Evolutionary conservation across 768 basidiomycete species (phyloP).

Genomic region (Boletus reticulatus): DNA sequence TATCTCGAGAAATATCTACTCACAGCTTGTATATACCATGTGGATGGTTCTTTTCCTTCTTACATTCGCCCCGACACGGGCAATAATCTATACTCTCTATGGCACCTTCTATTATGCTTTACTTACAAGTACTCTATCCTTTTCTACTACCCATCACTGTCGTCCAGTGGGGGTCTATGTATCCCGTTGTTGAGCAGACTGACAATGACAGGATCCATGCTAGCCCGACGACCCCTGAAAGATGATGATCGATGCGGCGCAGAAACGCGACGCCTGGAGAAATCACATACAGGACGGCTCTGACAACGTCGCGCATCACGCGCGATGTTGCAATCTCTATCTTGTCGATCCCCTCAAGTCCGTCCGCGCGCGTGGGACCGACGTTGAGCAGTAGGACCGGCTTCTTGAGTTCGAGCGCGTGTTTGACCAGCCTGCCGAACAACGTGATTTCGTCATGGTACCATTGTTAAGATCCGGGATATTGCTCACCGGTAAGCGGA

Average conservation of each 20-base stretch:
- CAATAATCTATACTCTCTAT: slow-evolving; percentile 31
- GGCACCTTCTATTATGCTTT: slow-evolving; percentile 21
- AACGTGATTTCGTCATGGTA: background rate
- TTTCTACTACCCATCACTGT: slow-evolving; percentile 19
- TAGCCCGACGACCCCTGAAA: slow-evolving; percentile 45
- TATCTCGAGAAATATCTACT: slow-evolving; percentile 19
- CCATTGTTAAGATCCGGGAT: background rate
- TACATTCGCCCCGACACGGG: slow-evolving; percentile 23
- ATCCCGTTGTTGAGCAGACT: slow-evolving; percentile 60
- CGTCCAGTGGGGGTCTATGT: slow-evolving; percentile 46
- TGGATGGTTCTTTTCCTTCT: slow-evolving; percentile 1
- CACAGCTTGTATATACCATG: slow-evolving; percentile 28
- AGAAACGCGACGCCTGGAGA: background rate
- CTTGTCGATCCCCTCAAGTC: slow-evolving; percentile 65
- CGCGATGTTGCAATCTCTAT: slow-evolving; percentile 72
- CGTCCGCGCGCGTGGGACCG: slow-evolving; percentile 87
- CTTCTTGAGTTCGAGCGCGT: slow-evolving; percentile 71
- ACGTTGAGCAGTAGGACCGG: slow-evolving; percentile 81
- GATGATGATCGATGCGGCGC: background rate
- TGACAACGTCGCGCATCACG: slow-evolving; percentile 69
- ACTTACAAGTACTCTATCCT: slow-evolving; percentile 7
- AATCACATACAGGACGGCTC: slow-evolving; percentile 54
- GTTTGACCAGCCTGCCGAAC: slow-evolving; percentile 64
- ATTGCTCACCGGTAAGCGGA: slow-evolving; percentile 74
- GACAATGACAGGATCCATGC: slow-evolving; percentile 44